Conservation (phyloP, 202 grass and related monocot species). For the Dendrocalamus latiflorus region DNA sequence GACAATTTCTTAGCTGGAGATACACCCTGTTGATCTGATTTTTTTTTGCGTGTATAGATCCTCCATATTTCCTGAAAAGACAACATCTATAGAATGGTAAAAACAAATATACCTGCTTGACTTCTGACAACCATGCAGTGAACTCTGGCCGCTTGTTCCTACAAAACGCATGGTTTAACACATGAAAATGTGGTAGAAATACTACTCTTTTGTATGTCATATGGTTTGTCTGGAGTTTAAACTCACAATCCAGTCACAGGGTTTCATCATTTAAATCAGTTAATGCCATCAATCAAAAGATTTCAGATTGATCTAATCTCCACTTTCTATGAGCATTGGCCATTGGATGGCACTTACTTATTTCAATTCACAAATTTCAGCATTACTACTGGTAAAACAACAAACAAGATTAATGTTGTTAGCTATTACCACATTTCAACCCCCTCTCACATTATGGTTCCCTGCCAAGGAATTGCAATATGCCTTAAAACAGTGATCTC, state of each 20-base stretch:
- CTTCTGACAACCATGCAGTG: no score
- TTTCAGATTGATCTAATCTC: neutral
- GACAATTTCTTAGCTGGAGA: neutral
- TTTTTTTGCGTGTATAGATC: neutral
- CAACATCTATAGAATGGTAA: neutral
- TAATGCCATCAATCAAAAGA: neutral
- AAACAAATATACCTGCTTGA: slow-evolving; percentile 68
- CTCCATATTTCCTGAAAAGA: neutral
- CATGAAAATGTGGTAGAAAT: slow-evolving; percentile 12
- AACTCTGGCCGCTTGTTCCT: slow-evolving; percentile 98
- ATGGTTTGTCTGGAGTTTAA: neutral
- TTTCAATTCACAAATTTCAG: neutral
- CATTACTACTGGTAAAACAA: neutral
- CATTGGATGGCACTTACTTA: neutral
- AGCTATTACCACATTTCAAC: neutral
- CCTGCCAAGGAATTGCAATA: neutral
- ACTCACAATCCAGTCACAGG: neutral
- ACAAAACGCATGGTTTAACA: slow-evolving; percentile 25
- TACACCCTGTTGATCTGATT: neutral
- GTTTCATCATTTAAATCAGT: slow-evolving; percentile 1
- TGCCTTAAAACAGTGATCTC: neutral
- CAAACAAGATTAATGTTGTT: neutral
- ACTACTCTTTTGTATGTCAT: neutral
- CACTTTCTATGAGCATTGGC: neutral
- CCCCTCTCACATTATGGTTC: neutral